Base-by-base conservation (phyloP, 106 monocot genomes). In the Dendrobium catenatum region DNA sequence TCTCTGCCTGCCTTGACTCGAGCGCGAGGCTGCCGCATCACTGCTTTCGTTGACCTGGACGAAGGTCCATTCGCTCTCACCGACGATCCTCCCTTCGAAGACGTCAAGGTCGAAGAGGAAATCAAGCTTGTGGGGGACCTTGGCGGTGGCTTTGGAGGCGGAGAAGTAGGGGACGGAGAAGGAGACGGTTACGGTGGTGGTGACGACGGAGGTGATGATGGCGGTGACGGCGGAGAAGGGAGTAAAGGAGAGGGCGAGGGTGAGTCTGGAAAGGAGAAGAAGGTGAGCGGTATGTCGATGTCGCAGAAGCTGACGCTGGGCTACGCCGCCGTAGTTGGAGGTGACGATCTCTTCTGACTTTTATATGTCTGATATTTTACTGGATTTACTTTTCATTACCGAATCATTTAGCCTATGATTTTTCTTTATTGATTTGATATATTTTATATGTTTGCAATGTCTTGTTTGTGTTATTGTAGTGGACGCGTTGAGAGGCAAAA, bases 291-390 rank as follows among this genome's bases (percentile, higher is more conserved):
- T 73, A 88, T 93, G 88, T 88, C 86, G 47, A 93, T 93, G 92
- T 93, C 92, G 68, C 92, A 93, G 92, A 93, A 93, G 80, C 78
- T 93, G 75, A 93, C 92, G 24, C 82, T 93, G 20, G 88, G 59
- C 24, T 93, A 93, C 46, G 92, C 92, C 18, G 90, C 88, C 10
- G 86, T 93, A 51, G 84, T 93, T 19, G 90, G 86, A 86, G 90
- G 92, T 93, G 83, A 79, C 67, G 76, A 48, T 20, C 13, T 49
- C 49, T 2, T 76, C 27, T 26, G 26, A 26, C 26, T 26, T 76
- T 24, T 42, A 13, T 49, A 9, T n/a, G 41, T 16, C 43, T 43
- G 2, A 15, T 27, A 0, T 27, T 76, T 76, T 10, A 51, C 49
- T 76, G 33, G 10, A 7, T 74, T 74, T 74, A 0, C 74, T 42